phyloP scores from a whole-genome alignment of 148 eudicot genomes.

The Agrostemma githago region DNA sequence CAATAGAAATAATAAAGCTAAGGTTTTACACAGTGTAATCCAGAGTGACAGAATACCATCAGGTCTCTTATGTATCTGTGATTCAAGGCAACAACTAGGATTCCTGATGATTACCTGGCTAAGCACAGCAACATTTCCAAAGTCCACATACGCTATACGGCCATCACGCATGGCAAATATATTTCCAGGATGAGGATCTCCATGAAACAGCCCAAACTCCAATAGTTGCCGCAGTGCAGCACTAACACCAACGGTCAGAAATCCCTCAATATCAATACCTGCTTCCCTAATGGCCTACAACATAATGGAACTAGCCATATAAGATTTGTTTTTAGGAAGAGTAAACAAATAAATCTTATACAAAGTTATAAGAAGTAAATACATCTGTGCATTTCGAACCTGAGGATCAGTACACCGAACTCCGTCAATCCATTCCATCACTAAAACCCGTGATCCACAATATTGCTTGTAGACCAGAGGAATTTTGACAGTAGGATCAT shows the following conservation, averaged over 20 bases:
- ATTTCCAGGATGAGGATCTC: slow-evolving; percentile 99
- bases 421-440: slow-evolving; percentile 99
- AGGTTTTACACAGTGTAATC: background rate
- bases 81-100: background rate
- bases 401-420: slow-evolving; percentile 96
- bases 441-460: slow-evolving; percentile 88
- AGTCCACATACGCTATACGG: slow-evolving; percentile 96
- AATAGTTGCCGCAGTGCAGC: slow-evolving; percentile 91
- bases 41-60: background rate
- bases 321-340: slow-evolving; percentile 5
- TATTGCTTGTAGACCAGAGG: slow-evolving; percentile 78
- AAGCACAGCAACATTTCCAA: slow-evolving; percentile 95
- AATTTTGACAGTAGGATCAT: slow-evolving; percentile 95
- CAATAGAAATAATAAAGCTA: background rate
- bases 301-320: slow-evolving; percentile 3
- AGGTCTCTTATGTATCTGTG: background rate
- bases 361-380: background rate
- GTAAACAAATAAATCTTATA: background rate
- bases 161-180: slow-evolving; percentile 99
- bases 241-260: slow-evolving; percentile 94
- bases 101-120: slow-evolving; percentile 61
- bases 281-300: slow-evolving; percentile 80
- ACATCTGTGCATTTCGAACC: slow-evolving; percentile 39
- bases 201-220: slow-evolving; percentile 95
- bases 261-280: slow-evolving; percentile 82